Evolutionary conservation across 208 protist genomes (phyloP).

Genomic region (Zelonia costaricensis): DNA sequence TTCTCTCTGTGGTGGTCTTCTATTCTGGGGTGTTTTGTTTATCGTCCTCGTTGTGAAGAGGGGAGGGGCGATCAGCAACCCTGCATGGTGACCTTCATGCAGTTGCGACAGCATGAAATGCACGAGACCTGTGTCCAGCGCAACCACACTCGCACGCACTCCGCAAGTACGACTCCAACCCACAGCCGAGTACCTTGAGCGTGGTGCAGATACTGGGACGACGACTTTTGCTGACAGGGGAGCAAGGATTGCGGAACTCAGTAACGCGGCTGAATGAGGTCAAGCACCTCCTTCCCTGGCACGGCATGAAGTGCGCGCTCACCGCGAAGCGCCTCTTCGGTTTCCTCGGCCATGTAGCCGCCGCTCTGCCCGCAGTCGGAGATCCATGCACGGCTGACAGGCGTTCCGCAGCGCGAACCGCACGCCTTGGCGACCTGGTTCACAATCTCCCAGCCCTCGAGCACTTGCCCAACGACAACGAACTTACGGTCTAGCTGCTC

Average conservation of each 20-base stretch:
- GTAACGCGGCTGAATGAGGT: constrained; percentile 78
- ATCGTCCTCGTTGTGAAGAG: not conserved
- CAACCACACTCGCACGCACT: not conserved
- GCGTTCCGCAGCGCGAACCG: constrained; percentile 83
- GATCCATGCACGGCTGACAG: constrained; percentile 87
- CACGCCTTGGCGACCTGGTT: constrained; percentile 53
- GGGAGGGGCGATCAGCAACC: not conserved
- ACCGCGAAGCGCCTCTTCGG: constrained; percentile 40
- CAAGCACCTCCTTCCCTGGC: constrained; percentile 80
- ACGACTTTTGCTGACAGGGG: no score
- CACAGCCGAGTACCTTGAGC: no score
- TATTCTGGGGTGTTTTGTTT: not conserved
- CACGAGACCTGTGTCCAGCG: no score
- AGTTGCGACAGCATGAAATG: not conserved
- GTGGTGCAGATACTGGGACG: no score
- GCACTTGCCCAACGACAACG: constrained; percentile 90
- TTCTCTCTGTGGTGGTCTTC: not conserved
- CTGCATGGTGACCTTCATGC: not conserved
- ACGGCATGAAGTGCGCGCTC: constrained; percentile 62
- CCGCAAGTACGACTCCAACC: no score
- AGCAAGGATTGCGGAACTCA: no score
- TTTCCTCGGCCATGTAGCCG: constrained; percentile 72
- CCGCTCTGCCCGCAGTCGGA: constrained; percentile 87
- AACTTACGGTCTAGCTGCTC: constrained; percentile 91
- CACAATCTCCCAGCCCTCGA: constrained; percentile 86